Base-by-base conservation (phyloP, 202 grass and related monocot species). In the Dendrocalamus latiflorus region DNA sequence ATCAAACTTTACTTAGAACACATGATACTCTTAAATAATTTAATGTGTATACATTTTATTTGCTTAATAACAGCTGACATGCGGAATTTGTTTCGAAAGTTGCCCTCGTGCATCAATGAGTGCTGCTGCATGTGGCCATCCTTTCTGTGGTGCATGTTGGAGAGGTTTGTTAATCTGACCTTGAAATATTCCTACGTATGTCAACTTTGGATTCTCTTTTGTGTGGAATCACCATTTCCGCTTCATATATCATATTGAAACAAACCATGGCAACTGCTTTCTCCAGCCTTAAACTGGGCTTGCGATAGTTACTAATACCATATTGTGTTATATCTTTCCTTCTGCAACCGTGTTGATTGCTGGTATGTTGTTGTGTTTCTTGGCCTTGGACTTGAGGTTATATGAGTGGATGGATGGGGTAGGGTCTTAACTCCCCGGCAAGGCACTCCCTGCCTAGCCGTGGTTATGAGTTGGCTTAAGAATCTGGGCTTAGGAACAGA, bases 91-190 rank as follows among this genome's bases (percentile, higher is more conserved):
- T n/a, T n/a, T n/a, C n/a, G n/a, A n/a, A 83, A 89, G 50, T 86
- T 98, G 92, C 80, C 96, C 87, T 60, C 75, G 28, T 58, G 78
- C 77, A 8, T 87, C 68, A 37, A 92, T 98, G 85, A 91, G 83
- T 83, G 81, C 89, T 64, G 91, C 93, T 65, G 83, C 93, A 75
- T 98, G 96, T n/a, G n/a, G n/a, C n/a, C n/a, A n/a, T n/a, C n/a
- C n/a, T n/a, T n/a, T n/a, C n/a, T n/a, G n/a, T n/a, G 20, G 76
- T 49, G 63, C 85, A 72, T 98, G 96, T 72, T 98, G 96, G 96
- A 90, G 89, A 95, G 96, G 95, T 98, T 84, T 85, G 86, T 76
- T 25, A 70, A 64, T 69, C 80, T 70, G 48, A 18, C 21, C 61
- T 63, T 75, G 26, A 58, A 78, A 78, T 54, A 68, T 57, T 72